phyloP scores from a whole-genome alignment of 1,139 yeast species.

The Starmera stellimalicola region DNA sequence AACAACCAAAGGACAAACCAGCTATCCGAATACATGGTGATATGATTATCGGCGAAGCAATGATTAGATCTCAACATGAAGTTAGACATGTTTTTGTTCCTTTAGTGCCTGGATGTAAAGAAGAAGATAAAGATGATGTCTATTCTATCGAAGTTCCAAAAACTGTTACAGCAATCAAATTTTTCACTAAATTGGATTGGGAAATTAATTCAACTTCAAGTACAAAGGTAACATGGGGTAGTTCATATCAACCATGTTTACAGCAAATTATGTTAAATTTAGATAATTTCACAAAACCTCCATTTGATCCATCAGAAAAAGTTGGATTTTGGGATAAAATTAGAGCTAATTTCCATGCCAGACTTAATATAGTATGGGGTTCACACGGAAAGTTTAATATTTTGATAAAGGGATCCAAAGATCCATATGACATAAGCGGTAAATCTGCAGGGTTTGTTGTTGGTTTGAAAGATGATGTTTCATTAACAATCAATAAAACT shows the following conservation, averaged over 20 bases:
- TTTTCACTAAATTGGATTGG: constrained; percentile 54
- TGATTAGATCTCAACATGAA: constrained; percentile 34
- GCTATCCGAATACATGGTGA: constrained; percentile 36
- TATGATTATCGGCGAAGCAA: constrained; percentile 47
- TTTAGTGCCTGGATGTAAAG: constrained; percentile 36
- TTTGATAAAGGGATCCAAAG: constrained; percentile 53
- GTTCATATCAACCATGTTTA: constrained; percentile 74
- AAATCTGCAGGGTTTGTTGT: constrained; percentile 72
- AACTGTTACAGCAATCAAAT: constrained; percentile 68
- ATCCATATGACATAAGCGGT: constrained; percentile 69
- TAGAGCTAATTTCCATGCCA: constrained; percentile 52
- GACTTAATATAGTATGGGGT: constrained; percentile 36
- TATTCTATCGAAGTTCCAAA: constrained; percentile 63
- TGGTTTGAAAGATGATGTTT: constrained; percentile 64
- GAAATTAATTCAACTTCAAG: constrained; percentile 47
- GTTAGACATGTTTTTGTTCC: constrained; percentile 57
- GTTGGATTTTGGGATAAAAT: constrained; percentile 77
- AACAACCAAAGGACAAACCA: constrained; percentile 23
- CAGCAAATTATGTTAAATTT: constrained; percentile 73
- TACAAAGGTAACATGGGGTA: constrained; percentile 78
- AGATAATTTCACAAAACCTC: constrained; percentile 78
- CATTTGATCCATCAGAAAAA: constrained; percentile 74
- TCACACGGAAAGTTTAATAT: constrained; percentile 48
- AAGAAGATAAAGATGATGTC: constrained; percentile 30
- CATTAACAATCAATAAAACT: constrained; percentile 49